phyloP scores from a whole-genome alignment of 345 rosid species.

The Heritiera littoralis region DNA sequence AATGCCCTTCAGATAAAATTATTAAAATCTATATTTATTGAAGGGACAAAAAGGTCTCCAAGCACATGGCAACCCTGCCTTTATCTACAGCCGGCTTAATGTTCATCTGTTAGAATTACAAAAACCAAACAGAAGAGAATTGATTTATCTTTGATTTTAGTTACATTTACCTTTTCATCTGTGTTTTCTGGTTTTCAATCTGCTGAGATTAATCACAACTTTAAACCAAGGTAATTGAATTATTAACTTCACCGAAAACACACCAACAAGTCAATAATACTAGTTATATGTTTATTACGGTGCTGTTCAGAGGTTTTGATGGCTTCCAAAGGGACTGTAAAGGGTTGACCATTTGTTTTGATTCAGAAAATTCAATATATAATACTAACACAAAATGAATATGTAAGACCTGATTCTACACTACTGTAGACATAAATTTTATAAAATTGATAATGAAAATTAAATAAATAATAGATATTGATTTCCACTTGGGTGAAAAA shows the following conservation, averaged over 20 bases:
- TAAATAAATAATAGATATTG: too few relatives aligned
- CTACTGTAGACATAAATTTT: too few relatives aligned
- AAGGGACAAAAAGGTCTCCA: conserved; percentile 32
- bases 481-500: too few relatives aligned
- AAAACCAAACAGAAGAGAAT: neutral
- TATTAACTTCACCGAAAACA: too few relatives aligned
- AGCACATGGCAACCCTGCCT: conserved; percentile 33
- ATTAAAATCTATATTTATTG: conserved; percentile 22
- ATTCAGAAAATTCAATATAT: neutral
- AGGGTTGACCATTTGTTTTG: conserved; percentile 5
- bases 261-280: neutral
- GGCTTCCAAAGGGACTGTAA: conserved; percentile 12
- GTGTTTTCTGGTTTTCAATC: too few relatives aligned
- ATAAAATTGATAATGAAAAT: too few relatives aligned
- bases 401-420: too few relatives aligned
- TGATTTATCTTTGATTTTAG: neutral
- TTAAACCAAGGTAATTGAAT: too few relatives aligned
- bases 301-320: neutral
- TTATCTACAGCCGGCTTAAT: conserved; percentile 10
- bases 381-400: too few relatives aligned
- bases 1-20: conserved; percentile 15
- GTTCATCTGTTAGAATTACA: neutral
- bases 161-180: too few relatives aligned
- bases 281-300: neutral
- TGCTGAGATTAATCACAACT: too few relatives aligned